Evolutionary conservation across 1,139 yeast species (phyloP).

Genomic region (Zygosaccharomyces sapae): DNA sequence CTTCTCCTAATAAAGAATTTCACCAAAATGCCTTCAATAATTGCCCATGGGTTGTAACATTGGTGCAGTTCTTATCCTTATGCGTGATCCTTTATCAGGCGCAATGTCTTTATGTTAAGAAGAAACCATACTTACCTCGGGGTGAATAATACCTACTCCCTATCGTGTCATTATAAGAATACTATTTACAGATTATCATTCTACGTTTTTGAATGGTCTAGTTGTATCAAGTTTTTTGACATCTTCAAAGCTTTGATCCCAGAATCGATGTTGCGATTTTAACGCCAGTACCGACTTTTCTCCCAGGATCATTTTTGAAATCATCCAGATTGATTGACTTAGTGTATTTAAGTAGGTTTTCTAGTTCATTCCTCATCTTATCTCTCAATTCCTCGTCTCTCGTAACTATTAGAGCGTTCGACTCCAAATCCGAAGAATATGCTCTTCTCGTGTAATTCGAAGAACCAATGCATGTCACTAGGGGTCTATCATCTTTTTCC

Average conservation of each 20-base stretch:
- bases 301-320: slow-evolving; percentile 56
- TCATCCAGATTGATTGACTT: slow-evolving; percentile 52
- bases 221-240: not conserved
- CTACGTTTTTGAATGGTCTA: not conserved
- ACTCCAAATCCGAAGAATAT: slow-evolving; percentile 80
- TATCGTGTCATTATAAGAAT: not conserved
- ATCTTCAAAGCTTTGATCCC: slow-evolving; percentile 57
- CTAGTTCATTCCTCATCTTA: slow-evolving; percentile 59
- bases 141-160: slow-evolving; percentile 6
- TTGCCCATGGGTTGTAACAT: slow-evolving; percentile 19
- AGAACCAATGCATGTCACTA: slow-evolving; percentile 80
- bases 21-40: slow-evolving; percentile 27
- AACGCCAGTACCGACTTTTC: slow-evolving; percentile 57
- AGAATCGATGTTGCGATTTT: slow-evolving; percentile 60
- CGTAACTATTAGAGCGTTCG: slow-evolving; percentile 77
- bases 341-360: slow-evolving; percentile 54
- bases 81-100: slow-evolving; percentile 26
- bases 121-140: slow-evolving; percentile 23
- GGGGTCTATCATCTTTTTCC: slow-evolving; percentile 49
- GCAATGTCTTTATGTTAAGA: slow-evolving; percentile 23
- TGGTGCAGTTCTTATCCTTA: slow-evolving; percentile 18
- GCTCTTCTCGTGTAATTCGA: slow-evolving; percentile 92
- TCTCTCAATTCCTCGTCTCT: slow-evolving; percentile 55
- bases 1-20: slow-evolving; percentile 10
- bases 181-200: not conserved